Base-by-base conservation (phyloP, 2,329 filamentous ascomycete genomes). In the Fusarium pseudoanthophilum region DNA sequence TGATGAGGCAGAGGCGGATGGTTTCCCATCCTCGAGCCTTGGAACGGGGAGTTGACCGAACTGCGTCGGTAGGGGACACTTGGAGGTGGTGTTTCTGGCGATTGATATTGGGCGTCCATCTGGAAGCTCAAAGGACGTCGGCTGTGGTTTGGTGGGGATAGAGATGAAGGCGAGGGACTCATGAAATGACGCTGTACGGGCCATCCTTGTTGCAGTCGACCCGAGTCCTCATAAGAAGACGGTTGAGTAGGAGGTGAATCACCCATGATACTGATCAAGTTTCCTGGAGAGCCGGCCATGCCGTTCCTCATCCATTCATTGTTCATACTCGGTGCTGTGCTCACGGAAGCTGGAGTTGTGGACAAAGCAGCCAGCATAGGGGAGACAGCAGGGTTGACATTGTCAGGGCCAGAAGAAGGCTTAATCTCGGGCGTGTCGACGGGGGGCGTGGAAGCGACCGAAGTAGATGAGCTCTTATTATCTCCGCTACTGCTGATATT, bases 1-100 rank as follows among this genome's bases (percentile, higher is more conserved):
- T 94, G 89, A 79, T 95, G 93, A 7, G 93, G 92, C 15, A 92
- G 87, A 7, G 92, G 92, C n/a, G 90, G 90, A 58, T 89, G 86
- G 40, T 85, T 80, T 68, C 82, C 78, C 65, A 81, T 80, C 62
- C 88, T 86, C 18, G 76, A 71, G 18, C 84, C 84, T 36, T 84
- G 82, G 64, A 85, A 84, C 55, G 87, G 85, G 13, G 88, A 88
- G 60, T 89, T 86, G 69, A 87, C 81, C 20, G 87, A 88, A 77
- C 84, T 84, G 42, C 86, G 82, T 43, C 87, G 82, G 55, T 82
- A 80, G 13, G 80, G 78, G 5, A 81, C 80, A 42, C 78, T 69
- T 9, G 82, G 73, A 15, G 83, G 79, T 20, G 84, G 82, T 4
- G 82, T 80, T 59, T 85, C 84, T 11, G 83, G 81, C 5, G 83